Conservation (phyloP, 805 yeast species). For the Cyberlindnera misumaiensis region DNA sequence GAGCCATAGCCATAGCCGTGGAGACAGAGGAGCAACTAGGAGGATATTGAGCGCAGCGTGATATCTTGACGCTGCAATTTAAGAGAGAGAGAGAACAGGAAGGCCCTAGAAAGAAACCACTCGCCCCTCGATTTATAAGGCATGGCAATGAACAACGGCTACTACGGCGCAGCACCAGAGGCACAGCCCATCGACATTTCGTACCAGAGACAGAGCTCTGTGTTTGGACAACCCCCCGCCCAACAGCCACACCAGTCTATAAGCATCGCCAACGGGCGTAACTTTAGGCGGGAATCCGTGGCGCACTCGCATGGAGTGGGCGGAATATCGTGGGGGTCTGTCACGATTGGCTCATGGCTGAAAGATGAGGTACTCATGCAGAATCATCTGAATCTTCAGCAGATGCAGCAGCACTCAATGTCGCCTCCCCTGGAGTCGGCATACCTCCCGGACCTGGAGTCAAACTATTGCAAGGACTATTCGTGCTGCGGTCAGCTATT, state of each 20-base stretch:
- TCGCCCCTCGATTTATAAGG: not conserved
- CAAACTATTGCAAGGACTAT: conserved; percentile 94
- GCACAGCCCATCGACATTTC: conserved; percentile 15
- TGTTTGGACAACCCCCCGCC: conserved; percentile 6
- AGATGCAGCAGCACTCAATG: conserved; percentile 16
- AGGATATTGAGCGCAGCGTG: too few species aligned
- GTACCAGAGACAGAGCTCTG: conserved; percentile 16
- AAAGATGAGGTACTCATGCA: conserved; percentile 83
- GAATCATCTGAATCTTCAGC: conserved; percentile 12
- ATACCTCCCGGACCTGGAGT: conserved; percentile 88
- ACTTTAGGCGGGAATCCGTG: conserved; percentile 76
- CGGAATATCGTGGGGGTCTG: conserved; percentile 95
- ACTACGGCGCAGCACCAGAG: conserved; percentile 12
- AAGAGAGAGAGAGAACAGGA: too few species aligned
- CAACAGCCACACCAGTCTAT: conserved; percentile 15
- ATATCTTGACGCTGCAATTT: too few species aligned
- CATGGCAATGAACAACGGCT: conserved; percentile 16
- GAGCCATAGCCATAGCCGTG: not conserved
- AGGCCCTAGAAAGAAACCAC: not conserved
- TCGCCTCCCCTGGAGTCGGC: conserved; percentile 68
- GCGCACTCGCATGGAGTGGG: conserved; percentile 98
- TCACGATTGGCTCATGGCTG: conserved; percentile 92
- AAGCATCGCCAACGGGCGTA: conserved; percentile 29
- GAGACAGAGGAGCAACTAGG: too few species aligned
- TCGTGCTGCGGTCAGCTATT: conserved; percentile 90